phyloP scores from a whole-genome alignment of 768 basidiomycete genomes.

The Brasilioporus rufonigricans region DNA sequence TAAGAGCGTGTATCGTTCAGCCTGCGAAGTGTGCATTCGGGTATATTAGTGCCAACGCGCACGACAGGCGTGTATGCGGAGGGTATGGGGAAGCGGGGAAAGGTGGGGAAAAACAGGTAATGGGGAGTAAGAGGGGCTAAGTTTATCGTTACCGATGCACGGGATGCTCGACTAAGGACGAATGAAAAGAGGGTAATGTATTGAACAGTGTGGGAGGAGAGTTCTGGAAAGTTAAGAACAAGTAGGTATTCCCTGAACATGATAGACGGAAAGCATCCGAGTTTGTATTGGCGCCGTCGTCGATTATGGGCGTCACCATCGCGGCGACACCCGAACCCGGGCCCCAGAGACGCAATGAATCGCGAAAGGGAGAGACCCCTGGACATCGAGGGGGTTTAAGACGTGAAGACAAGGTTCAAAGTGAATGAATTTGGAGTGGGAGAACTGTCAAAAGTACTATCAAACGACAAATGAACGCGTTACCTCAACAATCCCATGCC shows the following conservation, averaged over 20 bases:
- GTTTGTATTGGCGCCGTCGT: background rate
- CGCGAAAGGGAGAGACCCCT: background rate
- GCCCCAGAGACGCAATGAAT: background rate
- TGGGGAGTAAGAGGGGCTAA: conserved; percentile 3
- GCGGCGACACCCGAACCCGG: background rate
- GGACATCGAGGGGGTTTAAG: background rate
- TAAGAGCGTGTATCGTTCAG: conserved; percentile 7
- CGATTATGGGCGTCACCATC: background rate
- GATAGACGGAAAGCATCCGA: background rate
- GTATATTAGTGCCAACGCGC: background rate
- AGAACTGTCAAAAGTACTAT: conserved; percentile 11
- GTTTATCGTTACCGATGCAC: conserved; percentile 5
- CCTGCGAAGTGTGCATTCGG: conserved; percentile 5
- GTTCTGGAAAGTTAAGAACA: no score
- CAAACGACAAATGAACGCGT: conserved; percentile 6
- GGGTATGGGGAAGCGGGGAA: conserved; percentile 28
- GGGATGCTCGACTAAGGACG: background rate
- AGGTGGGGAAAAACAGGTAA: conserved; percentile 12
- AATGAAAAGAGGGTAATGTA: conserved; percentile 1
- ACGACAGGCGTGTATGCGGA: background rate
- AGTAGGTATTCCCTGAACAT: background rate
- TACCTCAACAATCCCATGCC: conserved; percentile 11
- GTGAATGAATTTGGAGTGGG: conserved; percentile 11
- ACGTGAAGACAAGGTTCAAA: background rate
- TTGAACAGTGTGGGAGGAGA: conserved; percentile 3